Conservation (phyloP, 2,329 filamentous ascomycete species). For the Cordyceps tenuipes region DNA sequence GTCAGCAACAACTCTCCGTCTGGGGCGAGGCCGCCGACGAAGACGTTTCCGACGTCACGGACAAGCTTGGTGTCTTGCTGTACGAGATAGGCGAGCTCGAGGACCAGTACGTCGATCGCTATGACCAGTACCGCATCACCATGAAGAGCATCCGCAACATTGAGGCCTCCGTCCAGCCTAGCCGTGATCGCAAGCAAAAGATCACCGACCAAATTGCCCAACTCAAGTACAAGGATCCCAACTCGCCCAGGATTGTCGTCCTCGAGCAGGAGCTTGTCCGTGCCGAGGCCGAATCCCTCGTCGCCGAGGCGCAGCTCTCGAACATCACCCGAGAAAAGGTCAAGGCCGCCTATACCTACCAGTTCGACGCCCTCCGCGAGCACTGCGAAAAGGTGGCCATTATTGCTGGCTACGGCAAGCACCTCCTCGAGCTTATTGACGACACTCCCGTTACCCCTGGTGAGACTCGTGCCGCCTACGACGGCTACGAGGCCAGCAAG, state of each 20-base stretch:
- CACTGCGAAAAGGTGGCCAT: slow-evolving; percentile 98
- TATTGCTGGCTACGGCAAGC: slow-evolving; percentile 95
- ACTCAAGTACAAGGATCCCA: slow-evolving; percentile 99
- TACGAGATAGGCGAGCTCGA: slow-evolving; percentile 98
- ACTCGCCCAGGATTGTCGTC: slow-evolving; percentile 94
- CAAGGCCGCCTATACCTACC: slow-evolving; percentile 95
- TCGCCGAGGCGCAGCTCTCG: slow-evolving; percentile 94
- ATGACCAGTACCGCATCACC: slow-evolving; percentile 97
- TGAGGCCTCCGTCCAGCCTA: slow-evolving; percentile 95
- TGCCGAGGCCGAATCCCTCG: slow-evolving; percentile 96
- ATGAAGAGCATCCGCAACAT: slow-evolving; percentile 99
- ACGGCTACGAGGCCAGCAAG: slow-evolving; percentile 97
- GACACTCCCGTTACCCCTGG: slow-evolving; percentile 95
- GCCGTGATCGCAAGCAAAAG: slow-evolving; percentile 98
- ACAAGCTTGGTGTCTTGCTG: slow-evolving; percentile 94
- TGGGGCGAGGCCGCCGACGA: slow-evolving; percentile 96
- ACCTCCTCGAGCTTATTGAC: slow-evolving; percentile 92
- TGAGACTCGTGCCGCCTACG: slow-evolving; percentile 91
- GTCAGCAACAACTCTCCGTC: slow-evolving; percentile 92
- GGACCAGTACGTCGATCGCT: slow-evolving; percentile 96
- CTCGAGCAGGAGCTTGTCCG: slow-evolving; percentile 97
- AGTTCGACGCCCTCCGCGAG: slow-evolving; percentile 94
- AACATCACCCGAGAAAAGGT: slow-evolving; percentile 99
- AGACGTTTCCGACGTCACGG: slow-evolving; percentile 96
- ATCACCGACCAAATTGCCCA: slow-evolving; percentile 98